phyloP scores from a whole-genome alignment of 2,329 filamentous ascomycete genomes.

The Talaromyces amestolkiae region DNA sequence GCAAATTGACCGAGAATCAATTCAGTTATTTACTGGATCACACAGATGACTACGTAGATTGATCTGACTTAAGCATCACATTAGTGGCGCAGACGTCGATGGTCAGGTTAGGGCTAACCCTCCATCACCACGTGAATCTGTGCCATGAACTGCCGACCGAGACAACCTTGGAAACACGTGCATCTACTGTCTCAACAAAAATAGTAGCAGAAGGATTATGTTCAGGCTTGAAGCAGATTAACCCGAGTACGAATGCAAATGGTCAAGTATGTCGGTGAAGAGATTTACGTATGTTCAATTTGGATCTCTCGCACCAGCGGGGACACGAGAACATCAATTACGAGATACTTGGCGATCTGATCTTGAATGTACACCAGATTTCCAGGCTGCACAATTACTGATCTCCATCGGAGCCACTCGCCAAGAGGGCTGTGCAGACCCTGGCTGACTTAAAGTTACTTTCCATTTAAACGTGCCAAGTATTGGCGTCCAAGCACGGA shows the following conservation, averaged over 20 bases:
- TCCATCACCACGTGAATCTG: neutral
- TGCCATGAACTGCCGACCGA: neutral
- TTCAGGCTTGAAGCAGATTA: neutral
- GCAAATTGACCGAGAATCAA: neutral
- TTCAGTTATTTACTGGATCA: neutral
- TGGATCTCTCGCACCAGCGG: neutral
- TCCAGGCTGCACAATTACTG: neutral
- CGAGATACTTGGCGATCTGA: conserved; percentile 10
- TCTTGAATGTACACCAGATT: neutral
- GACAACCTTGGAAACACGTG: neutral
- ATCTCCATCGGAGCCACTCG: neutral
- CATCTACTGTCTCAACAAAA: neutral
- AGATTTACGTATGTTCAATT: neutral
- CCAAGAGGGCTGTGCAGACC: conserved; percentile 10
- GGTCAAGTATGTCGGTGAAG: neutral
- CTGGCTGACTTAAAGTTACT: neutral
- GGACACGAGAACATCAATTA: conserved; percentile 2
- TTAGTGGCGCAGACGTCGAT: neutral
- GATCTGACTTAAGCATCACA: neutral
- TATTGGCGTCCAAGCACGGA: neutral
- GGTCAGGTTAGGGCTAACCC: neutral
- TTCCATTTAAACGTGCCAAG: neutral
- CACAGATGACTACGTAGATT: neutral
- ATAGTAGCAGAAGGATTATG: neutral
- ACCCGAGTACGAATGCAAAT: neutral